phyloP scores from a whole-genome alignment of 768 basidiomycete genomes.

The Dacryopinax spathularia region DNA sequence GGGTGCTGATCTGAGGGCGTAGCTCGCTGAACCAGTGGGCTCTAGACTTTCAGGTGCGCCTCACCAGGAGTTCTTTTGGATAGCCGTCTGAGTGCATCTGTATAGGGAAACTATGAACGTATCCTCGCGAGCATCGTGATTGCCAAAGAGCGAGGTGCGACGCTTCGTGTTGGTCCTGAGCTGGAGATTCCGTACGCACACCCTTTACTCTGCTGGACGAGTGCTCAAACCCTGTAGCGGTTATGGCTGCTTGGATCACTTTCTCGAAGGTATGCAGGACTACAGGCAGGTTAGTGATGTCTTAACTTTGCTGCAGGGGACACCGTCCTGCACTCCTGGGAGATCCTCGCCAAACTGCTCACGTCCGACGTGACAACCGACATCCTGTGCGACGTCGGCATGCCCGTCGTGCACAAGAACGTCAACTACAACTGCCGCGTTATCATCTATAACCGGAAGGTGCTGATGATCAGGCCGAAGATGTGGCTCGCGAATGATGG shows the following conservation, averaged over 20 bases:
- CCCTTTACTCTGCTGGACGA: background rate
- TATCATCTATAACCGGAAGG: conserved; percentile 71
- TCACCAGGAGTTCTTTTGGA: background rate
- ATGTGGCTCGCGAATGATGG: conserved; percentile 99
- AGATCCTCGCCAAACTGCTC: conserved; percentile 85
- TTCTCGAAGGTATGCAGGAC: conserved; percentile 65
- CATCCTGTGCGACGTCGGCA: conserved; percentile 95
- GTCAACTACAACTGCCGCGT: conserved; percentile 95
- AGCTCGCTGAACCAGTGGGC: conserved; percentile 98
- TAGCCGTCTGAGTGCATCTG: background rate
- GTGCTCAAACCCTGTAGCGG: conserved; percentile 38
- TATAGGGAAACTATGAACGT: conserved; percentile 81
- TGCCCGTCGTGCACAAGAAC: conserved; percentile 97
- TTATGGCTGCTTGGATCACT: conserved; percentile 96
- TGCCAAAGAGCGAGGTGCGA: conserved; percentile 79
- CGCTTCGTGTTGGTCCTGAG: conserved; percentile 88
- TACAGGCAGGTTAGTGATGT: background rate
- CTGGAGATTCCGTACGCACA: conserved; percentile 74
- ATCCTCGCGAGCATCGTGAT: conserved; percentile 77
- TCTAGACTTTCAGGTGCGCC: conserved; percentile 74
- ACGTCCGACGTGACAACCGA: conserved; percentile 58
- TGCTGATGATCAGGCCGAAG: conserved; percentile 90
- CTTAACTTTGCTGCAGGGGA: conserved; percentile 48
- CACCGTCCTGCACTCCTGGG: conserved; percentile 93
- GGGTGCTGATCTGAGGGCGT: background rate